phyloP scores from a whole-genome alignment of 495 filamentous ascomycete species.

The Cercophora sp. region DNA sequence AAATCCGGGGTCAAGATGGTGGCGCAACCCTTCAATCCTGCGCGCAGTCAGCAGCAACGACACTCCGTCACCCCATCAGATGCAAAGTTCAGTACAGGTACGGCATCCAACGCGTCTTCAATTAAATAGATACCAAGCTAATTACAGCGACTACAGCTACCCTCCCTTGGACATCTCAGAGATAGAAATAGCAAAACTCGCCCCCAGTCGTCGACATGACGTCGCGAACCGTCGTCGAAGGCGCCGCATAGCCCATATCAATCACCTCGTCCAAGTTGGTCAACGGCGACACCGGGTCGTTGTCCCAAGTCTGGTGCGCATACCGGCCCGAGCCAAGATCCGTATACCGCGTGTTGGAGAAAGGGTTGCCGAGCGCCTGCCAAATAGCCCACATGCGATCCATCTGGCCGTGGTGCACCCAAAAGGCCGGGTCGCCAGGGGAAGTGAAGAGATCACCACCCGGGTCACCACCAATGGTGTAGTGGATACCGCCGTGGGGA shows the following conservation, averaged over 20 bases:
- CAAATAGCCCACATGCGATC: constrained; percentile 65
- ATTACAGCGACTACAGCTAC: too few species aligned
- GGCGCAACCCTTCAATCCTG: too few species aligned
- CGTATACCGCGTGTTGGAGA: constrained; percentile 25
- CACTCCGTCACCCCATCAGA: too few species aligned
- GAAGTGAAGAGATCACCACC: constrained; percentile 54
- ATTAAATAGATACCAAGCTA: too few species aligned
- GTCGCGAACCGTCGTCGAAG: constrained; percentile 35
- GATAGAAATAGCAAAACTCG: constrained; percentile 44
- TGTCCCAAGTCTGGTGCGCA: constrained; percentile 50
- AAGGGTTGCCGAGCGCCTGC: constrained; percentile 27
- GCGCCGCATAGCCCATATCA: constrained; percentile 34
- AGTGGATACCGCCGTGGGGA: constrained; percentile 63
- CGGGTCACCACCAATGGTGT: constrained; percentile 57
- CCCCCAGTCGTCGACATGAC: constrained; percentile 38
- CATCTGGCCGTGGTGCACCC: constrained; percentile 61
- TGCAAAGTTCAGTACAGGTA: too few species aligned
- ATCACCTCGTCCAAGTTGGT: constrained; percentile 35
- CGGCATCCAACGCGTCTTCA: too few species aligned
- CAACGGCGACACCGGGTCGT: constrained; percentile 36
- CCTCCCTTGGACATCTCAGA: too few species aligned
- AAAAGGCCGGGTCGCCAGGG: constrained; percentile 66
- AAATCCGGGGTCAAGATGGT: too few species aligned
- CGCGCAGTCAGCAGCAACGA: too few species aligned
- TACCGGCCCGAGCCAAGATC: constrained; percentile 39